Percentiles rank a stretch among this genome's conserved stretches.
Conservation (phyloP, 2,329 filamentous ascomycete genomes). For the Mycogone perniciosa region DNA sequence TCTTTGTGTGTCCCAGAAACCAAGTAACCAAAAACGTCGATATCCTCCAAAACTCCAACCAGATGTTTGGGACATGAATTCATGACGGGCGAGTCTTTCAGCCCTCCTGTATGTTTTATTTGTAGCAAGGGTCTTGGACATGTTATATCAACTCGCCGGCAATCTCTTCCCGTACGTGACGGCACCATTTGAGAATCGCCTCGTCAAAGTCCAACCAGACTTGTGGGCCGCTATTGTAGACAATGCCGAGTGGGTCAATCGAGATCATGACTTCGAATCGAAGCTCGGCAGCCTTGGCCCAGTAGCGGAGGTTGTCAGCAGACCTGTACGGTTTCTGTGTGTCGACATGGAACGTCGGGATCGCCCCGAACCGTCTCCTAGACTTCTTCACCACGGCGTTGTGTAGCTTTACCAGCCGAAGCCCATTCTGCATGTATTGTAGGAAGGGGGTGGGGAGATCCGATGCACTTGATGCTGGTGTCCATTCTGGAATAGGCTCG, state of each 20-base stretch:
- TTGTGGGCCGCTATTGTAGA: constrained; percentile 62
- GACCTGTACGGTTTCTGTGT: constrained; percentile 90
- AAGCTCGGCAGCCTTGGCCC: constrained; percentile 92
- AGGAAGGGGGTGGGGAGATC: constrained; percentile 69
- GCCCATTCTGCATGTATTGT: constrained; percentile 65
- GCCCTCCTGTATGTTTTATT: constrained; percentile 2
- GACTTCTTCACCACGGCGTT: constrained; percentile 84
- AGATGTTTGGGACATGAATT: constrained; percentile 10
- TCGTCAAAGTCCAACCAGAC: constrained; percentile 79
- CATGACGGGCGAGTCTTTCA: constrained; percentile 1
- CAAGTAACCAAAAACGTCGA: background rate
- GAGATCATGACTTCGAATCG: constrained; percentile 83
- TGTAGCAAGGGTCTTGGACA: background rate
- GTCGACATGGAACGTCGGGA: constrained; percentile 85
- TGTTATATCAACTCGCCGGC: constrained; percentile 51
- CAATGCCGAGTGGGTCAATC: constrained; percentile 80
- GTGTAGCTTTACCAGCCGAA: constrained; percentile 78
- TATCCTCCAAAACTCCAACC: constrained; percentile 6
- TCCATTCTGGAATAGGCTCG: constrained; percentile 62
- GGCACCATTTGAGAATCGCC: constrained; percentile 78
- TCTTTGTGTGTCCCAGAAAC: constrained; percentile 5
- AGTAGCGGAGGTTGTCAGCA: constrained; percentile 90
- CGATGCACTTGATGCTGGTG: constrained; percentile 34
- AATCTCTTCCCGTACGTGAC: constrained; percentile 75
- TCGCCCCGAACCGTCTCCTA: constrained; percentile 78